phyloP scores from a whole-genome alignment of 2,329 filamentous ascomycete genomes.

The Colletotrichum limetticola region DNA sequence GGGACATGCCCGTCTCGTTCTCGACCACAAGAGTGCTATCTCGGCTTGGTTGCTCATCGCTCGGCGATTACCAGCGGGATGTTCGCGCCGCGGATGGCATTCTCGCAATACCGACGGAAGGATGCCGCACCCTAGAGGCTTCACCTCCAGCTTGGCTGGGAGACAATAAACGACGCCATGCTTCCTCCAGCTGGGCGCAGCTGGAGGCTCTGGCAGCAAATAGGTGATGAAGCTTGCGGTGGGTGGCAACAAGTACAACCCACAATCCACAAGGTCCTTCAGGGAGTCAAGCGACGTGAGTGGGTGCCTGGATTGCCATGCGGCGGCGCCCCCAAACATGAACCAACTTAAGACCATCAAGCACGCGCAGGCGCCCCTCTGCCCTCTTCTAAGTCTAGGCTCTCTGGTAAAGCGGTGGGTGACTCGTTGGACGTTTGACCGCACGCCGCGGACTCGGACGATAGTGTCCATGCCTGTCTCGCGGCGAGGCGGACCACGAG shows the following conservation, averaged over 20 bases:
- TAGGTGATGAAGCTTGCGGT: neutral
- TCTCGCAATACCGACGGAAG: neutral
- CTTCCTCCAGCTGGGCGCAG: neutral
- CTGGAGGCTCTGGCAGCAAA: neutral
- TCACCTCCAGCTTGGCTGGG: neutral
- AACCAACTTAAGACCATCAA: neutral
- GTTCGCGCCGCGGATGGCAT: neutral
- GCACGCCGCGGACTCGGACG: constrained; percentile 22
- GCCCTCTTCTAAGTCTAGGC: no score
- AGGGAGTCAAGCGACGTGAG: neutral
- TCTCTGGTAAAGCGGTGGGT: neutral
- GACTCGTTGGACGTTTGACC: constrained; percentile 10
- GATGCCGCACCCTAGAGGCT: neutral
- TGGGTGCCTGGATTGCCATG: neutral
- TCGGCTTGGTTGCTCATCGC: neutral
- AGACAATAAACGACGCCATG: neutral
- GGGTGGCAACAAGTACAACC: neutral
- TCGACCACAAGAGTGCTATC: neutral
- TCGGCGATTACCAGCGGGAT: neutral
- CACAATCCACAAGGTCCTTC: neutral
- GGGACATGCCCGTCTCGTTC: neutral
- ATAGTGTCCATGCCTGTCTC: constrained; percentile 20
- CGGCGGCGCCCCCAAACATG: neutral
- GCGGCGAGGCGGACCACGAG: constrained; percentile 24
- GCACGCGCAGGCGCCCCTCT: neutral